Conservation (phyloP, 1,284 basidiomycete genomes). For the Leccinum variabile region DNA sequence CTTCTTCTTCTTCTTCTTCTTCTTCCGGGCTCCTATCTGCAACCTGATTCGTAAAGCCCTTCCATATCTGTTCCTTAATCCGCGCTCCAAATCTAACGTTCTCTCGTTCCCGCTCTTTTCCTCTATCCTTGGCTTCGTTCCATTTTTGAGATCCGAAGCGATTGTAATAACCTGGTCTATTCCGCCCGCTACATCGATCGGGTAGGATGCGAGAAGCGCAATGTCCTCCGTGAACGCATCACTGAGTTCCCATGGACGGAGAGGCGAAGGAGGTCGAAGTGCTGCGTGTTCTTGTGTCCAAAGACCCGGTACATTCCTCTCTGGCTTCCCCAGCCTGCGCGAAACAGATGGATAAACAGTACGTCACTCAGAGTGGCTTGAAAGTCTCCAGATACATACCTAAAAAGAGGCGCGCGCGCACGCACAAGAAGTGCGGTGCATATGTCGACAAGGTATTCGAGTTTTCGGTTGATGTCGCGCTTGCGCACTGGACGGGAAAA, state of each 20-base stretch:
- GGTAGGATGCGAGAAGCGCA: conserved; percentile 62
- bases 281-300: conserved; percentile 52
- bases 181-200: conserved; percentile 63
- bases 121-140: conserved; percentile 37
- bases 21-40: conserved; percentile 36
- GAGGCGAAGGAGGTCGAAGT: conserved; percentile 44
- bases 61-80: conserved; percentile 65
- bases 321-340: conserved; percentile 54
- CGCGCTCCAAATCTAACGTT: conserved; percentile 52
- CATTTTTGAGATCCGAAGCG: conserved; percentile 60
- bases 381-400: conserved; percentile 40
- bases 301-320: conserved; percentile 45
- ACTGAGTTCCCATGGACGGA: conserved; percentile 54
- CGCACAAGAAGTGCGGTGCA: conserved; percentile 67
- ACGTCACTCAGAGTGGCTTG: not conserved
- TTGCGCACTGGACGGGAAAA: conserved; percentile 59
- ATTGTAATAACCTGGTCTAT: conserved; percentile 69
- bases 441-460: conserved; percentile 66
- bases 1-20: conserved; percentile 24
- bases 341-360: not conserved
- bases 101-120: conserved; percentile 33
- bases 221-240: conserved; percentile 69
- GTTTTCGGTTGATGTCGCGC: conserved; percentile 56
- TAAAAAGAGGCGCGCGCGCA: conserved; percentile 51
- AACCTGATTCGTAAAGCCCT: conserved; percentile 56